These are phyloP conservation scores for Boletus rex-veris DNA, from an alignment of 768 basidiomycete genomes.

Conservation along the genomic window DNA sequence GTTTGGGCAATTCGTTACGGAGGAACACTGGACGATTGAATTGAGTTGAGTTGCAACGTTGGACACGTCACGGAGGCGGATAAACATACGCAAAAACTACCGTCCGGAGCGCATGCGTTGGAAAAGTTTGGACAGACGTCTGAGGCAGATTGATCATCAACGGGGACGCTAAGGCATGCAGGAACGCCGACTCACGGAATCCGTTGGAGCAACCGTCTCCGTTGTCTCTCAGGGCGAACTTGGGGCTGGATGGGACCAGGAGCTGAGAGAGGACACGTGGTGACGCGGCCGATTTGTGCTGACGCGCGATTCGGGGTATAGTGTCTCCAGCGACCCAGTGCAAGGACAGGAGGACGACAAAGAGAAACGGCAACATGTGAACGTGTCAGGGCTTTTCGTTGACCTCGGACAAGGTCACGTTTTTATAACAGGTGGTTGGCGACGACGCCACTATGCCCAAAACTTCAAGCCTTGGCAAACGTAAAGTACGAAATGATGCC, in stretches of 20 bases:
- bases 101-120: constrained; percentile 12
- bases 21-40: constrained; percentile 12
- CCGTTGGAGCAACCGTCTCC: constrained; percentile 8
- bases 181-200: constrained; percentile 8
- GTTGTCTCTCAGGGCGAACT: constrained; percentile 5
- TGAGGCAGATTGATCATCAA: not conserved
- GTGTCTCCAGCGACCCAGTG: constrained; percentile 8
- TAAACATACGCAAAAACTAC: constrained; percentile 19
- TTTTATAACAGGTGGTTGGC: not conserved
- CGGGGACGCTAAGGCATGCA: not conserved
- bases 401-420: not conserved
- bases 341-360: constrained; percentile 9
- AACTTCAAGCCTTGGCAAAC: too few relatives aligned
- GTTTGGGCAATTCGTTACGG: constrained; percentile 9
- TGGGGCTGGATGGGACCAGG: constrained; percentile 4
- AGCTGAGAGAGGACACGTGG: constrained; percentile 7
- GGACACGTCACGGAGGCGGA: too few relatives aligned
- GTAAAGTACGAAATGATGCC: too few relatives aligned
- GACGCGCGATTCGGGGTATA: not conserved
- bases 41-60: not conserved
- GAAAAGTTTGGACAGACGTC: constrained; percentile 21
- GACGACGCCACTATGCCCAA: too few relatives aligned
- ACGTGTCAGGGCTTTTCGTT: not conserved
- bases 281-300: constrained; percentile 3
- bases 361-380: constrained; percentile 11